Base-by-base conservation (phyloP, 176 grass and related monocot genomes). In the Musa itinerans region DNA sequence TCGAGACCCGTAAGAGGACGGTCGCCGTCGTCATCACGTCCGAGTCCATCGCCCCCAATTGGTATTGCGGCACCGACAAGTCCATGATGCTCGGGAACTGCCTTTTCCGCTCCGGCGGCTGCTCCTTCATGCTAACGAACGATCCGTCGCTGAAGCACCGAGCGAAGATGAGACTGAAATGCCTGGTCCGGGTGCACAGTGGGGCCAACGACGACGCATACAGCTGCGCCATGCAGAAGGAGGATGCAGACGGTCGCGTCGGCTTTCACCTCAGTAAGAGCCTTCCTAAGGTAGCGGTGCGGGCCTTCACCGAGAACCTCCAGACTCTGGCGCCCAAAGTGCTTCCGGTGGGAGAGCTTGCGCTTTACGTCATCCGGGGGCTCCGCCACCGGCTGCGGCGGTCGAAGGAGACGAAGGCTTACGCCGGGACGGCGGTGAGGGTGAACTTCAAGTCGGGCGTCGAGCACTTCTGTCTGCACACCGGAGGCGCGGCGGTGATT, bases 31-130 rank as follows among this genome's bases (percentile, higher is more conserved):
- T 92, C 1, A 85, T 92, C 27, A 92, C 87, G 1, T 92, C 92
- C 10, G 92, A 96, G 78, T 87, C 92, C 0, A 88, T 86, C 76
- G 86, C 83, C 4, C 92, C 89, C 11, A 92, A 96, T 83, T 96
- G 89, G 92, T 96, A 96, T 85, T 80, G 81, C 2, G 92, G 92
- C 12, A 89, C 77, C 48, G 92, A 96, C 89, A 96, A 83, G 87
- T 96, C 92, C 54, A 96, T 96, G 92, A 96, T 96, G 92, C 89
- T 92, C 2, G 89, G 92, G 0, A 96, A 96, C 78, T 96, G 92
- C 87, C 92, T 96, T 21, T 96, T 96, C 86, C 84, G 92, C n/a
- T 84, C 80, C 73, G 92, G 92, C 57, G 92, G 92, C 29, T 90
- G 82, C 16, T 87, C 83, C 7, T 84, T 86, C 49, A 80, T 96